phyloP scores from a whole-genome alignment of 2,329 filamentous ascomycete genomes.

The Emergomyces africanus region DNA sequence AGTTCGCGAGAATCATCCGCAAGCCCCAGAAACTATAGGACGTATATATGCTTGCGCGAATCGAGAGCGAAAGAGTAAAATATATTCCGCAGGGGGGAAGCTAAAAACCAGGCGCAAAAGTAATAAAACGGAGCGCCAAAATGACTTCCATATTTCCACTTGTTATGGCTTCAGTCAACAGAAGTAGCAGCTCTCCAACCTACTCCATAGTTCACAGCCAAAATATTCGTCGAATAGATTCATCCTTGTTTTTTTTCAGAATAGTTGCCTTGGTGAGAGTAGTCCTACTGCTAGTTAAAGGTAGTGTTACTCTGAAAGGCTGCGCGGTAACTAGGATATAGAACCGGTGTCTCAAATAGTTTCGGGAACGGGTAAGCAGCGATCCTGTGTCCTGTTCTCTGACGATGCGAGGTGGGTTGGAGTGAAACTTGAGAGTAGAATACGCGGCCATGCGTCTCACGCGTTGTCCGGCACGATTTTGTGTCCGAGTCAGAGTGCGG shows the following conservation, averaged over 20 bases:
- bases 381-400: background rate
- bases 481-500: background rate
- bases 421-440: too few species aligned
- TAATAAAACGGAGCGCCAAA: too few species aligned
- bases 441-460: background rate
- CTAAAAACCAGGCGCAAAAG: too few species aligned
- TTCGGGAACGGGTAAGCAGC: too few species aligned
- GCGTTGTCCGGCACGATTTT: background rate
- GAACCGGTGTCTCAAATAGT: background rate
- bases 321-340: background rate
- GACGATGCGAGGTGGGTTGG: too few species aligned
- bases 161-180: too few species aligned
- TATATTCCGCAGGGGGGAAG: background rate
- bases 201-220: too few species aligned
- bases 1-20: conserved; percentile 10
- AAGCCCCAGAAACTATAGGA: conserved; percentile 9
- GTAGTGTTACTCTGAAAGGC: background rate
- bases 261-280: too few species aligned
- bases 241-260: background rate
- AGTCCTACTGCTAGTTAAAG: background rate
- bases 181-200: too few species aligned
- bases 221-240: background rate
- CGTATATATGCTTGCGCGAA: conserved; percentile 4
- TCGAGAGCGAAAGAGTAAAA: conserved; percentile 4
- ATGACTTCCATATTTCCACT: too few species aligned